phyloP scores from a whole-genome alignment of 2,329 filamentous ascomycete genomes.

The Calonectria leucothoes region DNA sequence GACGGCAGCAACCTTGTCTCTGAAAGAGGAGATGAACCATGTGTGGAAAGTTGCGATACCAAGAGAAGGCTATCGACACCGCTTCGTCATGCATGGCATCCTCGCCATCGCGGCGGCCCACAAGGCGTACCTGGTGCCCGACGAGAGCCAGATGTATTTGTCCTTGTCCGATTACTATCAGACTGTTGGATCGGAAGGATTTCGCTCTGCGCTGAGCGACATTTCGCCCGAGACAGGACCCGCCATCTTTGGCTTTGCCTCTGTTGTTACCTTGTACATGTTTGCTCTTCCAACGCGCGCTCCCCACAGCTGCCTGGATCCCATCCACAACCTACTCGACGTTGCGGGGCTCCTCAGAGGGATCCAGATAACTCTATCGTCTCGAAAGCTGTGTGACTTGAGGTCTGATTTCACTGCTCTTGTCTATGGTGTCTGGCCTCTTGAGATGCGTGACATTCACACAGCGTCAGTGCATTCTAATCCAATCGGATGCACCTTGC shows the following conservation, averaged over 20 bases:
- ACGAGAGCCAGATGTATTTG: slow-evolving; percentile 37
- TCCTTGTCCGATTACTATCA: slow-evolving; percentile 44
- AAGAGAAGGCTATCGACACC: slow-evolving; percentile 38
- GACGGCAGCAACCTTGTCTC: slow-evolving; percentile 38
- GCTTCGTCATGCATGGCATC: slow-evolving; percentile 46
- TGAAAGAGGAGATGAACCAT: slow-evolving; percentile 35
- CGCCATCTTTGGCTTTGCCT: slow-evolving; percentile 55
- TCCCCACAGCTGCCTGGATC: slow-evolving; percentile 27
- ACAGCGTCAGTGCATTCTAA: not conserved
- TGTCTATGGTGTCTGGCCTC: slow-evolving; percentile 32
- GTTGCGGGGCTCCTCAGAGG: slow-evolving; percentile 34
- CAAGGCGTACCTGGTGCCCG: slow-evolving; percentile 44
- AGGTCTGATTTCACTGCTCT: slow-evolving; percentile 38
- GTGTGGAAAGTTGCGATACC: slow-evolving; percentile 43
- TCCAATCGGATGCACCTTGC: not conserved
- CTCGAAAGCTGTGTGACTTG: slow-evolving; percentile 26
- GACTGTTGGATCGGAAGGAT: slow-evolving; percentile 44
- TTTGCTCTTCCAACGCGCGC: slow-evolving; percentile 35
- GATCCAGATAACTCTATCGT: slow-evolving; percentile 31
- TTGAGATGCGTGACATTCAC: not conserved
- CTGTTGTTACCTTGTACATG: slow-evolving; percentile 48
- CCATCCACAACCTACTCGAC: slow-evolving; percentile 35
- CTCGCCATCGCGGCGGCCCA: slow-evolving; percentile 44
- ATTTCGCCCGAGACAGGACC: slow-evolving; percentile 32
- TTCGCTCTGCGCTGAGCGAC: slow-evolving; percentile 34